These are phyloP conservation scores for Maudiozyma bulderi DNA, from an alignment of 805 yeast genomes.

Conservation along the genomic window DNA sequence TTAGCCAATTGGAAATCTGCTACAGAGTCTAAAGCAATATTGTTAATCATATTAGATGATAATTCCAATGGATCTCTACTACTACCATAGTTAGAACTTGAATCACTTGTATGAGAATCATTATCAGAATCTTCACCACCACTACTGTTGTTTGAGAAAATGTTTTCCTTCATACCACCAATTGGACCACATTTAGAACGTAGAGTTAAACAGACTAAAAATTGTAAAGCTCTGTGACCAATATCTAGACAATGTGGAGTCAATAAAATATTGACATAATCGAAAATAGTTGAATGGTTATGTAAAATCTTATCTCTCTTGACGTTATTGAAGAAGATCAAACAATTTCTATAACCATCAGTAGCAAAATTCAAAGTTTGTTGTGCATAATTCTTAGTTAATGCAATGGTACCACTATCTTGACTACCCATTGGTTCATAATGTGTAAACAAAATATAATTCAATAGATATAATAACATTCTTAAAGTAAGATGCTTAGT, in stretches of 20 bases:
- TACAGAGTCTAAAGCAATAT: constrained; percentile 27
- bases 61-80: constrained; percentile 16
- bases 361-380: constrained; percentile 34
- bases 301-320: constrained; percentile 24
- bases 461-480: constrained; percentile 41
- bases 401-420: constrained; percentile 26
- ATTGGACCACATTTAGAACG: constrained; percentile 39
- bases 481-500: constrained; percentile 34
- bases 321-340: constrained; percentile 33
- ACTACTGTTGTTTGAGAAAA: constrained; percentile 16
- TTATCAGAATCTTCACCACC: constrained; percentile 23
- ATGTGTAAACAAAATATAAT: constrained; percentile 39
- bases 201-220: constrained; percentile 45
- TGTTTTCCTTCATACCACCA: constrained; percentile 26
- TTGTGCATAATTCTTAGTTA: constrained; percentile 35
- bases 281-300: constrained; percentile 27
- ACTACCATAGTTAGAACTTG: constrained; percentile 3
- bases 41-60: constrained; percentile 20
- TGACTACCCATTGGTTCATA: constrained; percentile 35
- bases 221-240: constrained; percentile 49
- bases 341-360: constrained; percentile 36
- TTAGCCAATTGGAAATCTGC: constrained; percentile 32
- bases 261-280: constrained; percentile 36
- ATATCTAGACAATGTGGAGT: constrained; percentile 42
- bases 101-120: constrained; percentile 5